Conservation (phyloP, 1,139 yeast genomes). For the Kurtzmaniella quercitrusa region DNA sequence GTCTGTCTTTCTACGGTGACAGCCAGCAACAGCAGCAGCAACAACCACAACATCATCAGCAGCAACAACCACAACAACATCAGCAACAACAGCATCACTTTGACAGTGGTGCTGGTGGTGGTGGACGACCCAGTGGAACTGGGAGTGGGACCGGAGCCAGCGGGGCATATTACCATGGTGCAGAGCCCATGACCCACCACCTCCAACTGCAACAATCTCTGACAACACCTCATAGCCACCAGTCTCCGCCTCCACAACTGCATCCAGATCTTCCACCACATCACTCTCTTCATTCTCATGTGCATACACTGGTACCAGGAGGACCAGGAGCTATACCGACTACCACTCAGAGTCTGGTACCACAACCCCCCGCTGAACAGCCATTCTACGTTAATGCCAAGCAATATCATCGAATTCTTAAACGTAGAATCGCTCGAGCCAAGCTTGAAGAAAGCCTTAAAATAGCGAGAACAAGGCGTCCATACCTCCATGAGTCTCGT, state of each 20-base stretch:
- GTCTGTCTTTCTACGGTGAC: conserved; percentile 2
- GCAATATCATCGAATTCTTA: conserved; percentile 91
- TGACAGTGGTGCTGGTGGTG: conserved; percentile 8
- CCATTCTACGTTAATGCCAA: conserved; percentile 98
- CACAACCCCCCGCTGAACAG: conserved; percentile 49
- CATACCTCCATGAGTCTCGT: conserved; percentile 93
- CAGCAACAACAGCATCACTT: conserved; percentile 9
- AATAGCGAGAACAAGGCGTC: conserved; percentile 86
- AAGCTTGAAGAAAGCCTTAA: conserved; percentile 84
- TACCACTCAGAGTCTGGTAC: not conserved
- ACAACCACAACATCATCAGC: conserved; percentile 7
- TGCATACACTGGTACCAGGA: conserved; percentile 3
- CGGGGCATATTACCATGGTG: not conserved
- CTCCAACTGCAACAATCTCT: not conserved
- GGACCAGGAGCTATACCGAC: not conserved
- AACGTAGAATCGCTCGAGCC: conserved; percentile 91
- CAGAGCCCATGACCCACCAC: not conserved
- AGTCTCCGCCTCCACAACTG: not conserved
- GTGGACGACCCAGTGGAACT: no score
- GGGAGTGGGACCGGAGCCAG: not conserved
- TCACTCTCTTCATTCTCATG: not conserved
- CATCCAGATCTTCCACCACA: not conserved
- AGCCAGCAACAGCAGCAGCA: conserved; percentile 3
- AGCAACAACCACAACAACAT: conserved; percentile 7
- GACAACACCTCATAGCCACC: not conserved